phyloP scores from a whole-genome alignment of 805 yeast genomes.

The Torulaspora gathmanii region DNA sequence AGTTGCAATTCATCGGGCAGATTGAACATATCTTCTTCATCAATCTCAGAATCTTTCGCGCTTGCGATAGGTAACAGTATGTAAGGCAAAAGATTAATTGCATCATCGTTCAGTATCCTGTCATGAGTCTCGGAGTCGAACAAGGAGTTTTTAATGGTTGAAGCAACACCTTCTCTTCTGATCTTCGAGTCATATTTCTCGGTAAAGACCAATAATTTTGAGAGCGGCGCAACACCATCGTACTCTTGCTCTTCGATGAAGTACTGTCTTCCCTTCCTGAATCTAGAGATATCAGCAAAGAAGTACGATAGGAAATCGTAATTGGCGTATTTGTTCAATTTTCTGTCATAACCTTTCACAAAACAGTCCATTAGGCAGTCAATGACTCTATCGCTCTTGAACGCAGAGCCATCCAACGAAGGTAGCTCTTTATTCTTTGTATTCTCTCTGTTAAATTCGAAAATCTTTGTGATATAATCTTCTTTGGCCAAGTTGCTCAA shows the following conservation, averaged over 20 bases:
- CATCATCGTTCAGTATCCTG: constrained; percentile 52
- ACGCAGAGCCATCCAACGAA: constrained; percentile 43
- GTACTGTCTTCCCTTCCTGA: constrained; percentile 66
- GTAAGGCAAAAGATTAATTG: constrained; percentile 74
- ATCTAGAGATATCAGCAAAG: constrained; percentile 86
- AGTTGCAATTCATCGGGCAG: constrained; percentile 86
- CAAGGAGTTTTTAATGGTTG: constrained; percentile 83
- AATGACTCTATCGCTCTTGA: constrained; percentile 55
- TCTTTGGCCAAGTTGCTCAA: constrained; percentile 82
- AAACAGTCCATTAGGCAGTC: constrained; percentile 86
- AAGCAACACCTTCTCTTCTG: constrained; percentile 89
- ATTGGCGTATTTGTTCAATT: constrained; percentile 64
- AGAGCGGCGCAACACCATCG: constrained; percentile 71
- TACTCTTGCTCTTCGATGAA: constrained; percentile 68
- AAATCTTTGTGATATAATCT: constrained; percentile 53
- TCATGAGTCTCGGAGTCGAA: constrained; percentile 73
- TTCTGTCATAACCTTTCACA: constrained; percentile 74
- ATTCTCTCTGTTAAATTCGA: constrained; percentile 37
- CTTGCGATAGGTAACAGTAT: constrained; percentile 76
- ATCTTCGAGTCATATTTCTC: constrained; percentile 70
- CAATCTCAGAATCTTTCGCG: constrained; percentile 62
- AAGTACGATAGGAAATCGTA: constrained; percentile 82
- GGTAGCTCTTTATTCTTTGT: constrained; percentile 20
- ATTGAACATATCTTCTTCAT: constrained; percentile 79
- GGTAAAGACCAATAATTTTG: constrained; percentile 78